Evolutionary conservation across 345 rosid species (phyloP).

Genomic region (Melastoma malabathricum): DNA sequence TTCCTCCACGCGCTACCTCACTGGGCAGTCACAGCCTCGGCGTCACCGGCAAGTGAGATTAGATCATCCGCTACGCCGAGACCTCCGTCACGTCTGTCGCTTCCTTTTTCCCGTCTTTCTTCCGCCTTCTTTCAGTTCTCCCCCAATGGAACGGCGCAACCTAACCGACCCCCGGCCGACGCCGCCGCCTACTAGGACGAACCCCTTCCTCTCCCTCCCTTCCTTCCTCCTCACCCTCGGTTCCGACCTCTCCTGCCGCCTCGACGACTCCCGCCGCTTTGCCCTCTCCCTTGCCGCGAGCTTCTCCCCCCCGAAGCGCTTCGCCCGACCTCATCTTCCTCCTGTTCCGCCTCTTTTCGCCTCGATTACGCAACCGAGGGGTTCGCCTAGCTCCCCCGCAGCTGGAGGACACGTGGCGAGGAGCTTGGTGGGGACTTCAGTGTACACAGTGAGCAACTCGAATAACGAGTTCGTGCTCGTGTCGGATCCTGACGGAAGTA

Average conservation of each 20-base stretch:
- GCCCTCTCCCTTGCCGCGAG: conserved; percentile 25
- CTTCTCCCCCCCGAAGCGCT: conserved; percentile 18
- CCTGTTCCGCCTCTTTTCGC: conserved; percentile 37
- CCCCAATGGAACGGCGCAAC: conserved; percentile 39
- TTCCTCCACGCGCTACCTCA: too few relatives aligned
- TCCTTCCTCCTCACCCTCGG: conserved; percentile 49
- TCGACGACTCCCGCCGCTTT: conserved; percentile 40
- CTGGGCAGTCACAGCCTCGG: too few relatives aligned
- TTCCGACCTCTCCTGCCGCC: conserved; percentile 39
- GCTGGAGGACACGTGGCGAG: conserved; percentile 54
- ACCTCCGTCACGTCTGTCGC: too few relatives aligned
- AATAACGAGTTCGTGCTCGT: conserved; percentile 85
- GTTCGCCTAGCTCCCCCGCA: conserved; percentile 11
- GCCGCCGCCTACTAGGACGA: conserved; percentile 4
- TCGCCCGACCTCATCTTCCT: conserved; percentile 4
- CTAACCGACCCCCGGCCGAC: conserved; percentile 28
- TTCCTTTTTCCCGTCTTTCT: conserved; percentile 5
- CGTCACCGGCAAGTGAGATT: too few relatives aligned
- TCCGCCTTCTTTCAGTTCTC: conserved; percentile 37
- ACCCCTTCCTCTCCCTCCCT: conserved; percentile 18
- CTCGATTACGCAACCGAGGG: conserved; percentile 45
- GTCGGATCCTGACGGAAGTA: conserved; percentile 77
- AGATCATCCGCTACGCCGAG: too few relatives aligned
- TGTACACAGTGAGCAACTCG: conserved; percentile 79
- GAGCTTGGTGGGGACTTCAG: conserved; percentile 59